A percentile compares a stretch with the other conserved stretches of the same genome.
phyloP scores from a whole-genome alignment of 2,329 filamentous ascomycete species.

The Pyrenophora teres region DNA sequence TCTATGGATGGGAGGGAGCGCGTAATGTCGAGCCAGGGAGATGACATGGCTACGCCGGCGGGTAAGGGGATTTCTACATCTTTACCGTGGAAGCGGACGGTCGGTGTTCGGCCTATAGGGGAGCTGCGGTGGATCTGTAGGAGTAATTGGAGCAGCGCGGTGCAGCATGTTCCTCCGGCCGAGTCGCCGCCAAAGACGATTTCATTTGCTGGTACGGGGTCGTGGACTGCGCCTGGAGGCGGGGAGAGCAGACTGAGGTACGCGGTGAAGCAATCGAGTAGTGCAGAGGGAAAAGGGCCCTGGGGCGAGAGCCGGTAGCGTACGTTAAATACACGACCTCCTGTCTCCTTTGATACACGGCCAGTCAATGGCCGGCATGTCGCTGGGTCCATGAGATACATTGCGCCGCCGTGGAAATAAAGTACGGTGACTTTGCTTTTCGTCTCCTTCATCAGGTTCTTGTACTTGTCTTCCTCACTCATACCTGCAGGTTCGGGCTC shows the following conservation, averaged over 20 bases:
- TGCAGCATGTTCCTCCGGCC: constrained; percentile 72
- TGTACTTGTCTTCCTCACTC: constrained; percentile 68
- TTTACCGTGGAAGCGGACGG: constrained; percentile 65
- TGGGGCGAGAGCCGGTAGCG: constrained; percentile 77
- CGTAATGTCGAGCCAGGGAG: constrained; percentile 74
- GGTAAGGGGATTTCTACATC: constrained; percentile 67
- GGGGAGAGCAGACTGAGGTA: constrained; percentile 77
- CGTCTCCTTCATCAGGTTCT: constrained; percentile 69
- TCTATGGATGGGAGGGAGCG: constrained; percentile 64
- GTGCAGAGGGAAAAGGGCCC: constrained; percentile 72
- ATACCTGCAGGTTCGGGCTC: constrained; percentile 58
- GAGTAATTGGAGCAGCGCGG: constrained; percentile 70
- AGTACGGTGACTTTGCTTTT: constrained; percentile 67
- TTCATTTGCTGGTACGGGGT: constrained; percentile 65
- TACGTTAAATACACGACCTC: constrained; percentile 71
- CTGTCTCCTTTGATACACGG: constrained; percentile 67
- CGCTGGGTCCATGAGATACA: constrained; percentile 71
- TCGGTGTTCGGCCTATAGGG: constrained; percentile 49
- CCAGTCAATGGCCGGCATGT: constrained; percentile 65
- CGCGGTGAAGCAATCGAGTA: constrained; percentile 73
- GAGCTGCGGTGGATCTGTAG: constrained; percentile 62
- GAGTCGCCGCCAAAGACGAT: constrained; percentile 77
- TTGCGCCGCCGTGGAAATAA: constrained; percentile 78
- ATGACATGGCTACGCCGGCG: constrained; percentile 65
- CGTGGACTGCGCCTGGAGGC: constrained; percentile 68